Evolutionary conservation across 306 rosid species (phyloP), one percentile per base, ranked within the genome.

Genomic region (Citrullus colocynthis): DNA sequence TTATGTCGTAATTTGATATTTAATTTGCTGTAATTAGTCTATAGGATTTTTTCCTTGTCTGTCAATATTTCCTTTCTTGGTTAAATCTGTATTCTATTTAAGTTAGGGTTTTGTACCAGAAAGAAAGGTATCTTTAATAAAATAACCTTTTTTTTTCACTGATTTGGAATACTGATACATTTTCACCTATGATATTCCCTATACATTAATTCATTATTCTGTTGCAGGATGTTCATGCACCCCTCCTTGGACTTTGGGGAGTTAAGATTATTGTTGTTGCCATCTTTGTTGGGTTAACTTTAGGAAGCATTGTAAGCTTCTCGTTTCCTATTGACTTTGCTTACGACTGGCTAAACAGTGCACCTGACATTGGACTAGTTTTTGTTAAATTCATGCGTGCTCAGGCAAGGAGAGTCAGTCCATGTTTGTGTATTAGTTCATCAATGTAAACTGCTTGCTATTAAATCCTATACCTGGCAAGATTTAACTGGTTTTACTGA

Each of bases 261-360:
- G 96, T 94, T 76, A 90, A 92, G 85, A 86, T 91, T 80, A 81
- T 79, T 81, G 93, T 91, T 79, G 44, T 90, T 56, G 91, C 89
- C 36, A 34, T 90, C 73, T 94, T 94, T 89, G 83, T 65, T 74
- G 98, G 90, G 39, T 86, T 92, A 80, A 81, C 97, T 77, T 78
- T 92, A 63, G 93, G 93, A 80, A 89, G 98, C 95, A 94, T 94
- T 81, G 98, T 94, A 87, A 94, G 97, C 85, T 85, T 37, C 79
- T 63, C 67, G 57, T 80, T 65, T 82, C 80, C 54, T 10, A 32
- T 41, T 9, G 6, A 28, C 41, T 20, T 45, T 76, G 36, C 58
- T 41, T 44, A 42, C 20, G 37, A 69, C 9, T 21, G 64, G 4
- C 21, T 21, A 37, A 39, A n/a, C 6, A 59, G 18, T 60, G 69